A percentile compares a stretch with the other conserved stretches of the same genome.
phyloP scores from a whole-genome alignment of 768 basidiomycete species.

The Daedalea quercina region DNA sequence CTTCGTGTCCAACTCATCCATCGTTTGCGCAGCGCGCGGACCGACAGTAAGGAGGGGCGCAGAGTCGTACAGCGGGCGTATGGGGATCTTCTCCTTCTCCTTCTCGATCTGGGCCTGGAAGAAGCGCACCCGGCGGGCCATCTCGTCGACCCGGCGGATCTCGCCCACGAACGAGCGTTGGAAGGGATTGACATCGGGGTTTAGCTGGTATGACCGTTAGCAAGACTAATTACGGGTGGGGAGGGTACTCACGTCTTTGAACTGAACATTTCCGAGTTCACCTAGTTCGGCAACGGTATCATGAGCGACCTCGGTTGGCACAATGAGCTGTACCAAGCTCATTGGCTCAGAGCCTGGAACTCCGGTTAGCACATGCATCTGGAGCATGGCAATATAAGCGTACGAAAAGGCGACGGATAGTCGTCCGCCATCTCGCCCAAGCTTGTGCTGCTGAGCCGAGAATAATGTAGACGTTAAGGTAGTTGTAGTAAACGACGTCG shows the following conservation, averaged over 20 bases:
- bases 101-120: slow-evolving; percentile 82
- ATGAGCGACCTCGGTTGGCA: slow-evolving; percentile 96
- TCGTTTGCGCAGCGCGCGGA: slow-evolving; percentile 86
- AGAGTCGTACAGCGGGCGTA: slow-evolving; percentile 83
- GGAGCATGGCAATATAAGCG: slow-evolving; percentile 22
- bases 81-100: slow-evolving; percentile 74
- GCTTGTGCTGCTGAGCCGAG: neutral
- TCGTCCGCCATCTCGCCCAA: slow-evolving; percentile 58
- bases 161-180: slow-evolving; percentile 97
- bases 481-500: slow-evolving; percentile 1
- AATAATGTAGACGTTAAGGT: slow-evolving; percentile 2
- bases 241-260: slow-evolving; percentile 76
- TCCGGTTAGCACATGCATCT: slow-evolving; percentile 8
- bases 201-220: slow-evolving; percentile 34
- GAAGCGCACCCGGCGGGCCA: slow-evolving; percentile 91
- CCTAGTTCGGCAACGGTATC: slow-evolving; percentile 94
- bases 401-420: slow-evolving; percentile 83
- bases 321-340: slow-evolving; percentile 96
- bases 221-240: neutral
- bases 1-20: slow-evolving; percentile 88
- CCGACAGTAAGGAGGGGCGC: slow-evolving; percentile 84
- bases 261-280: slow-evolving; percentile 92
- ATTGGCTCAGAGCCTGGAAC: slow-evolving; percentile 87
- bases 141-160: slow-evolving; percentile 92
- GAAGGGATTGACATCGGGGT: slow-evolving; percentile 93